Conservation (phyloP, 2,329 filamentous ascomycete species). For the Apiospora saccharicola region DNA sequence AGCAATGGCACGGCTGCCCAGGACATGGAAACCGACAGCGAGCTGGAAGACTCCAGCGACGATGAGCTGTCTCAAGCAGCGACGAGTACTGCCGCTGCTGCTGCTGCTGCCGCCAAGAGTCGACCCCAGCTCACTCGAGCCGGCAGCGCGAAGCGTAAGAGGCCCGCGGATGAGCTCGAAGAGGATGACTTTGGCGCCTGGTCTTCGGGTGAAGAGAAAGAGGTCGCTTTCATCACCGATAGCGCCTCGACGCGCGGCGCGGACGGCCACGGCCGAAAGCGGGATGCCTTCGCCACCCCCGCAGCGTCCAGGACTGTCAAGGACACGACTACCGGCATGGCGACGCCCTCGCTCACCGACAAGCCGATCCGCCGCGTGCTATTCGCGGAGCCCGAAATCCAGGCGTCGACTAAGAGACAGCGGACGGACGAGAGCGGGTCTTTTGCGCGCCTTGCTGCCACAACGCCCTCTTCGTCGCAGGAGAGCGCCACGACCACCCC, state of each 20-base stretch:
- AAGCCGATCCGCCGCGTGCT: conserved; percentile 39
- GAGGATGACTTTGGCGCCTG: conserved; percentile 38
- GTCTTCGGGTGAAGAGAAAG: conserved; percentile 39
- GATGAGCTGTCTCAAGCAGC: neutral
- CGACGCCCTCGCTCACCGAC: conserved; percentile 38
- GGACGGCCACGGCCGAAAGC: conserved; percentile 24
- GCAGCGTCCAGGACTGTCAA: conserved; percentile 25
- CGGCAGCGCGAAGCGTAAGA: conserved; percentile 38
- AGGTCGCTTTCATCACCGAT: conserved; percentile 35
- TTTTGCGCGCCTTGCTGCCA: neutral
- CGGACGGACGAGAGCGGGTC: conserved; percentile 28
- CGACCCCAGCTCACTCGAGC: neutral
- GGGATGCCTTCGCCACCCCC: conserved; percentile 33
- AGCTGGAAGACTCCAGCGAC: conserved; percentile 23
- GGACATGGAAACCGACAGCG: conserved; percentile 25
- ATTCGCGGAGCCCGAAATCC: conserved; percentile 34
- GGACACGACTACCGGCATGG: conserved; percentile 32
- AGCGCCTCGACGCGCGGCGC: conserved; percentile 25
- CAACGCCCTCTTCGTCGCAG: conserved; percentile 32
- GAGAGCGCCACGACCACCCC: conserved; percentile 30
- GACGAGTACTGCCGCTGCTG: conserved; percentile 17
- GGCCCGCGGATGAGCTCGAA: conserved; percentile 24
- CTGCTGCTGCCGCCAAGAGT: neutral
- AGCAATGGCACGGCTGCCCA: conserved; percentile 7
- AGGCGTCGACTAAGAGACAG: conserved; percentile 32